phyloP scores from a whole-genome alignment of 164 flowering plant species.

The Stephania japonica region DNA sequence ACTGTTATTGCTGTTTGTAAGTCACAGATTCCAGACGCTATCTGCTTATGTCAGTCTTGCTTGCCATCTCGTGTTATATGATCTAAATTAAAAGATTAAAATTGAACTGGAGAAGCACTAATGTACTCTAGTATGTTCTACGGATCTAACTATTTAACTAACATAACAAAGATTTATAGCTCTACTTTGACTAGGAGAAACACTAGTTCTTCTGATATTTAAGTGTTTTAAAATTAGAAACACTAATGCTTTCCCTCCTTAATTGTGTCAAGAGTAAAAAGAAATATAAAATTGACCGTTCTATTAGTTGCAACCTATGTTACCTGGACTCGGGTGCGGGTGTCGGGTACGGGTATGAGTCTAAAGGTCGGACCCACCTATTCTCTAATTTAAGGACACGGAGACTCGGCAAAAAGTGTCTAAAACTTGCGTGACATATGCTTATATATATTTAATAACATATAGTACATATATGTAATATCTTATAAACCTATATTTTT shows the following conservation, averaged over 20 bases:
- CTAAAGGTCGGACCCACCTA: too few species aligned
- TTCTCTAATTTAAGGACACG: too few species aligned
- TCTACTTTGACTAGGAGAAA: too few species aligned
- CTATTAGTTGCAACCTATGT: background rate
- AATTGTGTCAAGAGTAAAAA: background rate
- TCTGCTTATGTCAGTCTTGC: background rate
- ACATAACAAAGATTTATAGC: too few species aligned
- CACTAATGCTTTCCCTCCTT: background rate
- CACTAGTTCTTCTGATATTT: background rate
- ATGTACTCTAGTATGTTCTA: background rate
- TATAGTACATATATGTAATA: too few species aligned
- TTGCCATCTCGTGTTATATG: background rate
- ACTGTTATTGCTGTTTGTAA: slow-evolving; percentile 97
- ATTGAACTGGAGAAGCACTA: background rate
- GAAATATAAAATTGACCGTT: background rate
- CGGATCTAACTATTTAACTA: background rate
- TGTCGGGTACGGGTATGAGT: too few species aligned
- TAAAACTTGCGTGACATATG: too few species aligned
- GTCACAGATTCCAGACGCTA: slow-evolving; percentile 23
- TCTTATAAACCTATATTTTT: too few species aligned
- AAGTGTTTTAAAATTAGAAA: background rate
- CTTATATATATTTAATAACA: too few species aligned
- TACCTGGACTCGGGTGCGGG: too few species aligned
- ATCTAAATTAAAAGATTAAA: background rate
- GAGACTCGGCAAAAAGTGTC: too few species aligned